Evolutionary conservation across 306 rosid genomes (phyloP).

Genomic region (Begonia loranthoides): DNA sequence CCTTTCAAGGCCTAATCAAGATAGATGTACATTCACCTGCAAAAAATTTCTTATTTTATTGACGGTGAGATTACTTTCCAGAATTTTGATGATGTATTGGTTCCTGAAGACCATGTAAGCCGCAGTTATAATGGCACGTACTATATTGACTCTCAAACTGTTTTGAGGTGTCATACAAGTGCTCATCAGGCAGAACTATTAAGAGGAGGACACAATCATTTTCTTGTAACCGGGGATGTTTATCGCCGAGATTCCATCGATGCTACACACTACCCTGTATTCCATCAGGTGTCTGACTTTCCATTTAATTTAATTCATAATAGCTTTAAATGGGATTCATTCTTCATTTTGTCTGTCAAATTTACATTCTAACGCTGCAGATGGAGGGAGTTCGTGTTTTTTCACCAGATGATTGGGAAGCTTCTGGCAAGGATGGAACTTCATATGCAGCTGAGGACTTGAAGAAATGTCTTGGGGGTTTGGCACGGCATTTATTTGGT

Average conservation of each 20-base stretch:
- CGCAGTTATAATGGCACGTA: conserved; percentile 93
- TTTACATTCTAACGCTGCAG: conserved; percentile 23
- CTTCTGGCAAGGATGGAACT: conserved; percentile 64
- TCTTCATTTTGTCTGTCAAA: conserved; percentile 5
- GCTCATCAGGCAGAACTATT: conserved; percentile 91
- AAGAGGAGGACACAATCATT: conserved; percentile 69
- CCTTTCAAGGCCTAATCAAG: too few species aligned
- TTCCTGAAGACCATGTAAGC: conserved; percentile 89
- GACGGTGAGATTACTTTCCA: conserved; percentile 11
- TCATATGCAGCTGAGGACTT: conserved; percentile 71
- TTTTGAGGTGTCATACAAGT: conserved; percentile 95
- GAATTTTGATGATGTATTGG: conserved; percentile 99
- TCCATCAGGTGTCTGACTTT: conserved; percentile 57
- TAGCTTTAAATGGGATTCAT: conserved; percentile 9
- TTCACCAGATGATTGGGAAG: conserved; percentile 61
- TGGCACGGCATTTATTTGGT: conserved; percentile 91
- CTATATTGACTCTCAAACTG: conserved; percentile 63
- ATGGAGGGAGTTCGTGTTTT: conserved; percentile 97
- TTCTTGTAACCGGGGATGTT: conserved; percentile 98
- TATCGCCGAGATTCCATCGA: conserved; percentile 97
- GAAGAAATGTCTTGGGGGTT: conserved; percentile 94
- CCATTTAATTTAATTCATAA: too few species aligned
- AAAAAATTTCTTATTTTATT: too few species aligned
- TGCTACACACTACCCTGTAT: conserved; percentile 93
- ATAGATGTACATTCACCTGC: too few species aligned